Evolutionary conservation across 257 asterid species (phyloP), one percentile per base, ranked within the genome.

Genomic region (Solanum virginianum): DNA sequence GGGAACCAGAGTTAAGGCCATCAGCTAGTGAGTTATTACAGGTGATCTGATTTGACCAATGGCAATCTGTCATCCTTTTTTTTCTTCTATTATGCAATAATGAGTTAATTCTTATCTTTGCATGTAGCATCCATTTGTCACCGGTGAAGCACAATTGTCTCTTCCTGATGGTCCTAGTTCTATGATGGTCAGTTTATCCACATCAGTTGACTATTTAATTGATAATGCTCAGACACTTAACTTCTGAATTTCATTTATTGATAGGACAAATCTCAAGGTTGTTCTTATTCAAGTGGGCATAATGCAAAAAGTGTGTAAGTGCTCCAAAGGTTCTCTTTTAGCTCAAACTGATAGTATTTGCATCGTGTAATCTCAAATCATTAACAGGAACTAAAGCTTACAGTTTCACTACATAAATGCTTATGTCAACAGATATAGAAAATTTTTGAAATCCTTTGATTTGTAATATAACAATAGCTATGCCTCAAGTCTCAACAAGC

Each of bases 51-150:
- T 79, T 79, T 53, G 65, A 53, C 18, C 4, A 29, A 51, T 49
- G 49, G 8, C 66, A 79, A 53, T 53, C 18, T 53, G 4, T 79
- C 54, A 54, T 79, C 9, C 4, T 79, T 79, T 79, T 53, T 65
- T 53, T 45, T 29, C 66, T 56, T 53, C 49, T 53, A 79, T 32
- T 26, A 10, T 20, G 83, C 22, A 29, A 17, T 20, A 53, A 26
- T 51, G n/a, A 15, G 18, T 79, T 79, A 17, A 54, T 54, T 49
- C 63, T 75, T 79, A 15, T n/a, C 2, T 53, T 85, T 86, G 65
- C 87, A 81, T 87, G 85, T 98, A 95, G 98, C 98, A 95, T 92
- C 98, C 98, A 82, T 95, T 97, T 90, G 98, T 97, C 83, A 97
- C 98, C 57, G 96, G 96, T 83, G 93, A 92, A 84, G 83, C 83